Percentiles rank a stretch among this genome's conserved stretches.
These are phyloP conservation scores for Colletotrichum karsti DNA, from an alignment of 2,329 filamentous ascomycete species.

Conservation along the genomic window DNA sequence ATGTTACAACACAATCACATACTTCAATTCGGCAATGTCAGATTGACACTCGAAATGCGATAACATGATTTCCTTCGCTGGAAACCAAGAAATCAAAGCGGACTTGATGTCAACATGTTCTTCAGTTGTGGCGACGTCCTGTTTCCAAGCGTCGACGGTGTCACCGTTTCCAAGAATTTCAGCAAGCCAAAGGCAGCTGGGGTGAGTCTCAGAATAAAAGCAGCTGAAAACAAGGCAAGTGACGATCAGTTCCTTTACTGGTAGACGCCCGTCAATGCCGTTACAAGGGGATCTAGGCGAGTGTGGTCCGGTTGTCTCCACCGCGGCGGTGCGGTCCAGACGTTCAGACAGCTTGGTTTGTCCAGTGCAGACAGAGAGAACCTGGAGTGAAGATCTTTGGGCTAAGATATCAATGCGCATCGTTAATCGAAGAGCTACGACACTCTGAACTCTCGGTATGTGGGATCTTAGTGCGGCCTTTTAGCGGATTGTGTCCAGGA, in stretches of 20 bases:
- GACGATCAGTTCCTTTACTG: not conserved
- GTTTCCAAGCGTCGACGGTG: not conserved
- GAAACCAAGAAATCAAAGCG: too few relatives aligned
- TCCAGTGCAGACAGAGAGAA: not conserved
- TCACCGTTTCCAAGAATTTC: not conserved
- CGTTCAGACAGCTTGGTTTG: not conserved
- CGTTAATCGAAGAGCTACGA: not conserved
- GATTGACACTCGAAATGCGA: too few relatives aligned
- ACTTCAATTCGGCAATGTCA: too few relatives aligned
- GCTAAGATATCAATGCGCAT: not conserved
- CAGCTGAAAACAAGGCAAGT: conserved; percentile 8
- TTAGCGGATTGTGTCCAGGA: not conserved
- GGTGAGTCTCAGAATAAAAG: not conserved
- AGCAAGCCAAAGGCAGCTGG: not conserved
- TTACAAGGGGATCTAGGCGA: conserved; percentile 1
- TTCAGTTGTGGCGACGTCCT: not conserved
- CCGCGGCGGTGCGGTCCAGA: not conserved
- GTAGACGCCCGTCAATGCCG: not conserved
- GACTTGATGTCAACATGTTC: too few relatives aligned
- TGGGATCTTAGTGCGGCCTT: not conserved
- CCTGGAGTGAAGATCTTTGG: not conserved
- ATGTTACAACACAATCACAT: too few relatives aligned
- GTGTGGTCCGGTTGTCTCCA: not conserved
- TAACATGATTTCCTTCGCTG: too few relatives aligned
- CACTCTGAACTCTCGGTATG: not conserved